Evolutionary conservation across 2,329 filamentous ascomycete species (phyloP), one percentile per base, ranked within the genome.

Genomic region (Stachybotrys elegans): DNA sequence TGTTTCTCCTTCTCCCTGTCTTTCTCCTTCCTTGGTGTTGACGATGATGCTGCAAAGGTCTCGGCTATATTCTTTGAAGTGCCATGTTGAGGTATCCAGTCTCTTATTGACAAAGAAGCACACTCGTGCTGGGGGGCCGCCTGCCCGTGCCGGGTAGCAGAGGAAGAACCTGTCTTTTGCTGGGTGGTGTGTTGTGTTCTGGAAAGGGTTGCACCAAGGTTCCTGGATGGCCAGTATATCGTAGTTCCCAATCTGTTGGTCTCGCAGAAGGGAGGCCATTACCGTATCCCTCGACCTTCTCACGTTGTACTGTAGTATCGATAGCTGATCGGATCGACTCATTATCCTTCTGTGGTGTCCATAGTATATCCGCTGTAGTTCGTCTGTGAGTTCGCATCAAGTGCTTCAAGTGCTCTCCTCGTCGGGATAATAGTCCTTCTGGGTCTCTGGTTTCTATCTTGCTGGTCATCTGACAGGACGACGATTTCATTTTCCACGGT

Each of bases 251-350:
- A 44, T 29, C 27, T 17, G 31, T 27, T 21, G 31, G 13, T 45
- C 22, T 20, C 40, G 16, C 22, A 42, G 22, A 4, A 45, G 32
- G 43, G 22, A 36, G n/a, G 43, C 43, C 32, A 45, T 31, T 13
- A 45, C 40, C 6, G 31, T 39, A 20, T 45, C 31, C 20, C 34
- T 45, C 14, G 32, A 42, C 22, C 42, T 42, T 32, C 23, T 29
- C 7, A 46, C 40, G n/a, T n/a, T n/a, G n/a, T n/a, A n/a, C n/a
- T n/a, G n/a, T 46, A 46, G 22, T 31, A 46, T 43, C 32, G 32
- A 43, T 3, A 46, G 34, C 43, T 29, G 25, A 29, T 29, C 9
- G n/a, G 25, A 29, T 29, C 25, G 25, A 29, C 25, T 29, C 25
- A 29, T 29, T n/a, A 29, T 29, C 25, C 25, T 29, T 29, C 25